Conservation (phyloP, 2,329 filamentous ascomycete genomes). For the Colletotrichum sp. region DNA sequence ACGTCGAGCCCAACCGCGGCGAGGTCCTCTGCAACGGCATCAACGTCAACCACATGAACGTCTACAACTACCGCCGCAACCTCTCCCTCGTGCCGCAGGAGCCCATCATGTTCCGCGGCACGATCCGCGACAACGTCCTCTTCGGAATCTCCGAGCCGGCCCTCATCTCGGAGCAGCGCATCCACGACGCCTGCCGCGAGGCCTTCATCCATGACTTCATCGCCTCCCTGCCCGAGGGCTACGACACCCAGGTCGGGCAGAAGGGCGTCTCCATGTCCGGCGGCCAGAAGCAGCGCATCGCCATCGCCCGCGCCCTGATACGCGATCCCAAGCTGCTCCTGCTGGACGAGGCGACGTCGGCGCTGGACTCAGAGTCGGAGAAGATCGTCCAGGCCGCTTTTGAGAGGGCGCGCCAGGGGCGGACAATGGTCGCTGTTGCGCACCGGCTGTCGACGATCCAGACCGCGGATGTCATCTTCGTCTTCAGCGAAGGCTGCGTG, state of each 20-base stretch:
- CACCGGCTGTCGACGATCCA: constrained; percentile 48
- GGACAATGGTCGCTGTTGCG: constrained; percentile 45
- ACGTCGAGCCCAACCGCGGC: constrained; percentile 49
- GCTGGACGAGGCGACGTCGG: constrained; percentile 63
- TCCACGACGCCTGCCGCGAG: constrained; percentile 32
- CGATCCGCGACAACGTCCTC: constrained; percentile 50
- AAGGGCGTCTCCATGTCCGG: constrained; percentile 63
- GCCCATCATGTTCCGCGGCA: constrained; percentile 53
- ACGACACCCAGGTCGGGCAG: constrained; percentile 53
- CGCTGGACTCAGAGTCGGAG: constrained; percentile 60
- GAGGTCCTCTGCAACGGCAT: constrained; percentile 39
- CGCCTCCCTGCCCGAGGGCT: constrained; percentile 52
- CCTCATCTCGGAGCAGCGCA: constrained; percentile 29
- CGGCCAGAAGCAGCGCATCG: constrained; percentile 61
- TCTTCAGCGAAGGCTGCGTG: constrained; percentile 44
- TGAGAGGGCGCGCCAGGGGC: constrained; percentile 29
- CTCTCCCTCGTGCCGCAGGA: constrained; percentile 58
- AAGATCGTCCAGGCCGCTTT: constrained; percentile 50
- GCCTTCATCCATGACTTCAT: constrained; percentile 65
- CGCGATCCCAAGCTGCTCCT: constrained; percentile 55
- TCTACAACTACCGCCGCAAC: constrained; percentile 43
- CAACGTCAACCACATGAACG: constrained; percentile 40
- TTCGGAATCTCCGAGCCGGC: constrained; percentile 45
- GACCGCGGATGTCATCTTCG: constrained; percentile 48
- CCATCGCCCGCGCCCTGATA: constrained; percentile 59